Percentiles rank a stretch among this genome's conserved stretches.
Conservation (phyloP, 192 early-diverging fungal species). For the Linnemannia zychae region DNA sequence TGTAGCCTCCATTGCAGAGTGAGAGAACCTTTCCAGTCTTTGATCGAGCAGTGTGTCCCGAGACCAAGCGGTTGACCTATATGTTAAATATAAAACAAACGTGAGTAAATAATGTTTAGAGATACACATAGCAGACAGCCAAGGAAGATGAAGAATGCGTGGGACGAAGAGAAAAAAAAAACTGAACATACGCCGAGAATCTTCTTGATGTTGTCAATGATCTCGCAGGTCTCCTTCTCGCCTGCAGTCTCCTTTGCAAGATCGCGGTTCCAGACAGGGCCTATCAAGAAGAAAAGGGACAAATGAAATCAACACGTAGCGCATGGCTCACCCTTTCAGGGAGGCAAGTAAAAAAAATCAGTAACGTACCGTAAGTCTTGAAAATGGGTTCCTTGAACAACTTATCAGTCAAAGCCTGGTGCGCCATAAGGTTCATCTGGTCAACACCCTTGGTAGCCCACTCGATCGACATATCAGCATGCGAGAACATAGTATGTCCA, state of each 20-base stretch:
- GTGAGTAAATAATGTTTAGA: not conserved
- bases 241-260: conserved; percentile 26
- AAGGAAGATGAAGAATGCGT: not conserved
- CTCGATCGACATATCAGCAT: conserved; percentile 31
- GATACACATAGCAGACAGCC: not conserved
- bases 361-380: conserved; percentile 10
- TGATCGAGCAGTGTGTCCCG: conserved; percentile 74
- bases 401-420: conserved; percentile 9
- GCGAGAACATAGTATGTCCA: conserved; percentile 32
- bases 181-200: conserved; percentile 19
- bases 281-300: not conserved
- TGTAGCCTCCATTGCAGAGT: conserved; percentile 67
- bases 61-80: conserved; percentile 73
- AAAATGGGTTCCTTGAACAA: conserved; percentile 34
- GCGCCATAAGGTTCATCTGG: conserved; percentile 20
- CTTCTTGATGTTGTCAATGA: conserved; percentile 20
- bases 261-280: conserved; percentile 28
- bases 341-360: not conserved
- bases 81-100: not conserved
- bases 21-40: conserved; percentile 65
- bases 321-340: no score
- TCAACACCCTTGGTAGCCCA: conserved; percentile 33
- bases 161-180: not conserved
- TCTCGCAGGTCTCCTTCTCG: conserved; percentile 18
- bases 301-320: not conserved